A percentile compares a stretch with the other conserved stretches of the same genome.
Conservation (phyloP, 176 grass and related monocot species). For the Rhynchospora tenuis region DNA sequence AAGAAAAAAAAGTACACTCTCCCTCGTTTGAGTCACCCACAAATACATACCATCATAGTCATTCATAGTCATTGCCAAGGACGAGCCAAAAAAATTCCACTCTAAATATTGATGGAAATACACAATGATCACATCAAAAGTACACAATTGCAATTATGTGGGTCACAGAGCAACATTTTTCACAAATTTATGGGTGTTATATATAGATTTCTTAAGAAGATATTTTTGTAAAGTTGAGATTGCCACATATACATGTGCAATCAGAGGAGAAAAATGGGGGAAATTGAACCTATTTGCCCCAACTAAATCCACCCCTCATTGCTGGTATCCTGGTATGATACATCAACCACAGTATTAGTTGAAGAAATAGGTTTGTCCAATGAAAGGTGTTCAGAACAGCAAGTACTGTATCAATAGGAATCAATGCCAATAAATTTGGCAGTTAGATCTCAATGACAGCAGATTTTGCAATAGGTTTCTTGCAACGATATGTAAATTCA, state of each 20-base stretch:
- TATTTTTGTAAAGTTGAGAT: no score
- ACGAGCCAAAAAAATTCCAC: no score
- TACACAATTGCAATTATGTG: no score
- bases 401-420: background rate
- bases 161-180: no score
- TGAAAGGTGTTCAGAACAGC: background rate
- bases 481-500: background rate
- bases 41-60: background rate
- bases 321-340: background rate
- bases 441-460: background rate
- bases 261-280: no score
- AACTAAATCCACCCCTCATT: no score
- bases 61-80: background rate
- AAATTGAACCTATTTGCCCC: no score
- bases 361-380: background rate
- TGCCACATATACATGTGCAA: no score
- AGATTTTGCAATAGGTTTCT: background rate
- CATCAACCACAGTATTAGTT: background rate
- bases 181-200: no score
- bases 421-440: background rate
- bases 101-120: no score
- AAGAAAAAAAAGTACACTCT: background rate
- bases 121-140: no score
- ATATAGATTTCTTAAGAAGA: no score
- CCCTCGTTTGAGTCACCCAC: background rate